These are phyloP conservation scores for Xylaria multiplex DNA, from an alignment of 2,329 filamentous ascomycete genomes.

Conservation along the genomic window DNA sequence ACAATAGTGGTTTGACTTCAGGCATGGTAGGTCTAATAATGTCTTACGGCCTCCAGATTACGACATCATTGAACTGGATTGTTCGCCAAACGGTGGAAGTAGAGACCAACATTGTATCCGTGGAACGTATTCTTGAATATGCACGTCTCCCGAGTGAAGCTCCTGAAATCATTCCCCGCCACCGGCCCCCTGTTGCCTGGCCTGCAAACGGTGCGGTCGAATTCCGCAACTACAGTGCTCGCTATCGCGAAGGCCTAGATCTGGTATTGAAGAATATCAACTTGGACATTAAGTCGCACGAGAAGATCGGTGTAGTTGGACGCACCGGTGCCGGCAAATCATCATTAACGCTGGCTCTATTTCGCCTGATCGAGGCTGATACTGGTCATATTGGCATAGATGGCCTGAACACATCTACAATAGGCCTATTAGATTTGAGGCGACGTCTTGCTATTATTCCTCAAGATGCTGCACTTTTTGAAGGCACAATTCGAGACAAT, in stretches of 20 bases:
- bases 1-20: constrained; percentile 68
- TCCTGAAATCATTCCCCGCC: constrained; percentile 89
- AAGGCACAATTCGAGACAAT: constrained; percentile 93
- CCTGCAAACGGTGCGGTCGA: constrained; percentile 87
- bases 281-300: constrained; percentile 91
- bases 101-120: constrained; percentile 99
- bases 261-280: constrained; percentile 93
- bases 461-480: constrained; percentile 95
- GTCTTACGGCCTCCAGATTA: constrained; percentile 98
- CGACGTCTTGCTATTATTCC: constrained; percentile 95
- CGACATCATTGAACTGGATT: constrained; percentile 98
- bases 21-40: constrained; percentile 92
- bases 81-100: constrained; percentile 98
- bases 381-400: constrained; percentile 90
- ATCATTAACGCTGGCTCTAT: constrained; percentile 89
- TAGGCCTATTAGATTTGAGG: constrained; percentile 88
- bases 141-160: constrained; percentile 90
- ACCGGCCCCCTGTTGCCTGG: constrained; percentile 89
- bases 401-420: constrained; percentile 85
- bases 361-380: constrained; percentile 91
- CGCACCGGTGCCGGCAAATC: constrained; percentile 97
- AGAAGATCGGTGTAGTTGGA: constrained; percentile 98
- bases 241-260: constrained; percentile 89
- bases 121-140: constrained; percentile 97
- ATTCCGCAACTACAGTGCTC: constrained; percentile 93